Percentiles rank a stretch among this genome's conserved stretches.
Evolutionary conservation across 441 rosid genomes (phyloP).

Genomic region (Populus hybrid): DNA sequence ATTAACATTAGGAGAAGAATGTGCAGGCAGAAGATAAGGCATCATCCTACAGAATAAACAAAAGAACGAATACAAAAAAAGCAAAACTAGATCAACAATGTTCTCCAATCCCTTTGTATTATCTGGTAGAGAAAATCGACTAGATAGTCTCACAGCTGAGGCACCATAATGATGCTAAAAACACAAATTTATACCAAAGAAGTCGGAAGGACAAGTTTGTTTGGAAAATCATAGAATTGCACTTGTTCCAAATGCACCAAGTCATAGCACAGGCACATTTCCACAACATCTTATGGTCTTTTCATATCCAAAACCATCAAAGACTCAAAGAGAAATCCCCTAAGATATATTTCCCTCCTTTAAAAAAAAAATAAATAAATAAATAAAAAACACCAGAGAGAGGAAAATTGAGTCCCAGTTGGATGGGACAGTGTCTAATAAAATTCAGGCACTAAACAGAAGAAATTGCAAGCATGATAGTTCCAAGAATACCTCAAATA

Average conservation of each 20-base stretch:
- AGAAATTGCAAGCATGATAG: not conserved
- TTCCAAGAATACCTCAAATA: conserved; percentile 53
- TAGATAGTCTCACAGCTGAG: not conserved
- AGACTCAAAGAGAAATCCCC: not conserved
- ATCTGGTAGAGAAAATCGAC: not conserved
- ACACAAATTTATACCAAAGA: not conserved
- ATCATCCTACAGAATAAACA: not conserved
- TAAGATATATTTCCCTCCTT: too few species aligned
- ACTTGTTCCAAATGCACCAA: not conserved
- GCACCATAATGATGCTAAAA: not conserved
- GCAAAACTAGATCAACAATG: not conserved
- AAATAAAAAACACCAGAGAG: too few species aligned
- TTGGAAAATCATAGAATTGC: not conserved
- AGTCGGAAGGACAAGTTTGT: not conserved
- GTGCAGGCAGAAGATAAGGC: not conserved
- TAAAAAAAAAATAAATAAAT: too few species aligned
- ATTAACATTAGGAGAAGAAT: not conserved
- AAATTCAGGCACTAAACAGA: too few species aligned
- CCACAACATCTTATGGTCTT: not conserved
- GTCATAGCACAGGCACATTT: not conserved
- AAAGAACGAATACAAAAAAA: not conserved
- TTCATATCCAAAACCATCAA: not conserved
- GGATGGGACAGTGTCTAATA: too few species aligned
- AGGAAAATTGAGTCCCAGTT: too few species aligned
- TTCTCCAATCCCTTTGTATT: not conserved